A percentile compares a stretch with the other conserved stretches of the same genome.
Evolutionary conservation across 2,329 filamentous ascomycete genomes (phyloP).

Genomic region (Hypoxylon sp.): DNA sequence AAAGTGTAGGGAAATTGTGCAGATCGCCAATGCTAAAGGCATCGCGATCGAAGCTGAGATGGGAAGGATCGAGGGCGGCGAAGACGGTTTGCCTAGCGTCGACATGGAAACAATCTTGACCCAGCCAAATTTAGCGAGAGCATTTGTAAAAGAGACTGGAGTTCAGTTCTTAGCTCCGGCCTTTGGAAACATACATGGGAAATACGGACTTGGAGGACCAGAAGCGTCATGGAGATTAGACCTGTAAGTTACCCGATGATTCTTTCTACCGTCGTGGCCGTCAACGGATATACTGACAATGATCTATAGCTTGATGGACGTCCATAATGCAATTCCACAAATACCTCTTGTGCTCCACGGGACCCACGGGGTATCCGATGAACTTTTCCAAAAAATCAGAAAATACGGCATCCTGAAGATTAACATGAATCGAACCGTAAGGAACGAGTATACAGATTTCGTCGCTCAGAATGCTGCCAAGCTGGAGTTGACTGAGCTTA

Average conservation of each 20-base stretch:
- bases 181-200: slow-evolving; percentile 83
- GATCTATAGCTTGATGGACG: slow-evolving; percentile 7
- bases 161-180: slow-evolving; percentile 75
- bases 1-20: background rate
- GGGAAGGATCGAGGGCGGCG: slow-evolving; percentile 11
- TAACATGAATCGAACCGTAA: slow-evolving; percentile 70
- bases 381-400: slow-evolving; percentile 36
- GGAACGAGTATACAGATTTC: slow-evolving; percentile 62
- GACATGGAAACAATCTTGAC: slow-evolving; percentile 3
- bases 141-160: slow-evolving; percentile 53
- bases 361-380: slow-evolving; percentile 59
- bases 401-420: slow-evolving; percentile 69
- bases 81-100: slow-evolving; percentile 10
- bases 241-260: slow-evolving; percentile 6
- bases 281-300: background rate
- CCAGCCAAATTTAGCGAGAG: background rate
- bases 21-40: background rate
- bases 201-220: slow-evolving; percentile 71
- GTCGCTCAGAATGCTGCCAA: slow-evolving; percentile 58
- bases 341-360: slow-evolving; percentile 66
- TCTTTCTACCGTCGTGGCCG: background rate
- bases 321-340: slow-evolving; percentile 50
- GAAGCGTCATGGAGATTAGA: slow-evolving; percentile 10
- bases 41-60: slow-evolving; percentile 1
- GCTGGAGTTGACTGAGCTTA: slow-evolving; percentile 57